A percentile compares a stretch with the other conserved stretches of the same genome.
phyloP scores from a whole-genome alignment of 164 flowering plant genomes.

The Tinospora cordifolia region DNA sequence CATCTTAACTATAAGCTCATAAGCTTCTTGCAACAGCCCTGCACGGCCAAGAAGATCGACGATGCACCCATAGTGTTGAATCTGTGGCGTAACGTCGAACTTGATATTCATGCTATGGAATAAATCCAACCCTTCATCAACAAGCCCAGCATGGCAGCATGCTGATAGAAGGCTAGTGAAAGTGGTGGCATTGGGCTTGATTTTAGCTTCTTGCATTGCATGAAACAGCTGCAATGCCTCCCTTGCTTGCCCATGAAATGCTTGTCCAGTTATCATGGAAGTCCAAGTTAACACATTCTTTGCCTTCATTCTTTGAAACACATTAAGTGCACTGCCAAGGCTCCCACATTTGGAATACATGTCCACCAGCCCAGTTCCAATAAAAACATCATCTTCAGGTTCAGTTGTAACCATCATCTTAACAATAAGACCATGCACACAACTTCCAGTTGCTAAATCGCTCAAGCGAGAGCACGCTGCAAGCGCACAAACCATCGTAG shows the following conservation, averaged over 20 bases:
- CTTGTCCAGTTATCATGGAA: slow-evolving; percentile 46
- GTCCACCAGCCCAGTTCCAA: slow-evolving; percentile 50
- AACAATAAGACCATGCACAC: slow-evolving; percentile 44
- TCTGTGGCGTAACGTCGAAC: slow-evolving; percentile 31
- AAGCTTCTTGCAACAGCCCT: slow-evolving; percentile 42
- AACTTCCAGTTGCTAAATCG: slow-evolving; percentile 34
- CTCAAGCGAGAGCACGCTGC: slow-evolving; percentile 56
- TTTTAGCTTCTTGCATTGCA: slow-evolving; percentile 27
- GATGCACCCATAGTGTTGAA: slow-evolving; percentile 59
- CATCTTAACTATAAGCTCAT: slow-evolving; percentile 33
- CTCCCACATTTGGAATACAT: slow-evolving; percentile 71
- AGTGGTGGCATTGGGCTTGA: slow-evolving; percentile 45
- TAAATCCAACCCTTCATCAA: slow-evolving; percentile 45
- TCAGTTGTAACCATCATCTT: slow-evolving; percentile 23
- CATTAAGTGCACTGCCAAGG: slow-evolving; percentile 24
- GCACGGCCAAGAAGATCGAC: slow-evolving; percentile 61
- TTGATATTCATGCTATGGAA: slow-evolving; percentile 34
- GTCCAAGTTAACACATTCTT: slow-evolving; percentile 51
- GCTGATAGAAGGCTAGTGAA: slow-evolving; percentile 50
- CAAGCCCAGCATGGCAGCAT: slow-evolving; percentile 55
- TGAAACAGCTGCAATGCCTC: slow-evolving; percentile 39
- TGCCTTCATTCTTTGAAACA: slow-evolving; percentile 35
- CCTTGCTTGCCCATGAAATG: slow-evolving; percentile 48
- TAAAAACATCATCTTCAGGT: slow-evolving; percentile 37
- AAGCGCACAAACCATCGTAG: slow-evolving; percentile 48